A percentile compares a stretch with the other conserved stretches of the same genome.
phyloP scores from a whole-genome alignment of 768 basidiomycete species.

The Russula sp. region DNA sequence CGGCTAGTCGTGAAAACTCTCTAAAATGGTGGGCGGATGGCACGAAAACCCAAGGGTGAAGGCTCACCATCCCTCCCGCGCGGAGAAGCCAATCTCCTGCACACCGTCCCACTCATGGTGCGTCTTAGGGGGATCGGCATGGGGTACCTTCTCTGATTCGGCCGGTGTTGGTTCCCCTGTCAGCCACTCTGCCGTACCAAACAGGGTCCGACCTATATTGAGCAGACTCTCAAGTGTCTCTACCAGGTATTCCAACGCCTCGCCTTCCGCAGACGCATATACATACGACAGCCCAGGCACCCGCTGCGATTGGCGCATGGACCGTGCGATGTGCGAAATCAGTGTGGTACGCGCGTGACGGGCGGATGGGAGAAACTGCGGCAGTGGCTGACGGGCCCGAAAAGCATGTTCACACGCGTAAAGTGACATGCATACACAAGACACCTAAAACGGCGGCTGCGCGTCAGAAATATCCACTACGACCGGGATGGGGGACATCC shows the following conservation, averaged over 20 bases:
- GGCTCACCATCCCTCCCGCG: neutral
- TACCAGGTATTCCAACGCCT: constrained; percentile 38
- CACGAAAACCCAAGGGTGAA: neutral
- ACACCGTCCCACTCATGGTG: neutral
- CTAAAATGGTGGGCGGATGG: neutral
- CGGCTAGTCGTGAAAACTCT: neutral
- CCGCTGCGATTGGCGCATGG: constrained; percentile 30
- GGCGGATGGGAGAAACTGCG: constrained; percentile 45
- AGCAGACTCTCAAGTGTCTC: constrained; percentile 39
- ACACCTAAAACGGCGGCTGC: constrained; percentile 31
- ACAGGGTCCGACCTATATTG: constrained; percentile 37
- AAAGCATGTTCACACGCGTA: constrained; percentile 47
- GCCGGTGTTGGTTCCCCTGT: constrained; percentile 21
- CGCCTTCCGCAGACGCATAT: constrained; percentile 41
- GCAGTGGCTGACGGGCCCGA: constrained; percentile 40
- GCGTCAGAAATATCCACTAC: neutral
- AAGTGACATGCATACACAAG: constrained; percentile 42
- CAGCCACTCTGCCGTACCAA: constrained; percentile 43
- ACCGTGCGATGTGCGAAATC: constrained; percentile 32
- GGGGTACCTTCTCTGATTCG: neutral
- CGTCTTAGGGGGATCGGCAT: neutral
- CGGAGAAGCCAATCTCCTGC: neutral
- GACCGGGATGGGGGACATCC: neutral
- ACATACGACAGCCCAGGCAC: constrained; percentile 35
- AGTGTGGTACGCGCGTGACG: constrained; percentile 37